Percentiles rank a stretch among this genome's conserved stretches.
phyloP scores from a whole-genome alignment of 306 rosid genomes.

The Macrotyloma uniflorum region DNA sequence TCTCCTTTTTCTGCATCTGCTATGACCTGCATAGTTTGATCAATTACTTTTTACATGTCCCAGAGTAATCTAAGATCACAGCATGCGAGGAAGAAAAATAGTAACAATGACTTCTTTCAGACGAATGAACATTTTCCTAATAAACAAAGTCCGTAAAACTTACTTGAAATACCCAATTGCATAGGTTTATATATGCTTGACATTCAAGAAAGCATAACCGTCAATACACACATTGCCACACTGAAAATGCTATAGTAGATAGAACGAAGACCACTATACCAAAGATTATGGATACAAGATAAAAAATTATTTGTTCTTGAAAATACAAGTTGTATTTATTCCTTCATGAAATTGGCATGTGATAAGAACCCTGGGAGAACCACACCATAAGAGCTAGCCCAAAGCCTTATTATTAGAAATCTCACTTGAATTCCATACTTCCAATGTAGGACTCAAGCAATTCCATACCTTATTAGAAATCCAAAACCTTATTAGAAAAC shows the following conservation, averaged over 20 bases:
- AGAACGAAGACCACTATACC: not conserved
- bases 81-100: constrained; percentile 5
- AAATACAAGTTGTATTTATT: not conserved
- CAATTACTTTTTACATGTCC: constrained; percentile 27
- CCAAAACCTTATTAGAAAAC: no score
- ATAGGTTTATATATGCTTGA: constrained; percentile 5
- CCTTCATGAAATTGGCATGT: not conserved
- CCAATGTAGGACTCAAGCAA: no score
- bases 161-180: constrained; percentile 13
- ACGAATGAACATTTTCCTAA: constrained; percentile 8
- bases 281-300: not conserved
- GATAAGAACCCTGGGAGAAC: no score
- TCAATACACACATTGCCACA: not conserved
- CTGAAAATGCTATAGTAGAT: not conserved
- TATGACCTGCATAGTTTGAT: constrained; percentile 57
- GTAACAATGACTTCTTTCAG: not conserved
- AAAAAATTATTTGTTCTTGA: not conserved
- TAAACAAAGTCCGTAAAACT: not conserved
- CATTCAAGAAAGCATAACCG: constrained; percentile 5
- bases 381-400: no score
- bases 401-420: no score
- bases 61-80: not conserved
- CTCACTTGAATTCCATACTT: no score
- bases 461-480: no score
- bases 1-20: constrained; percentile 84